These are phyloP conservation scores for Prunus mira DNA, from an alignment of 306 rosid species.

Conservation along the genomic window DNA sequence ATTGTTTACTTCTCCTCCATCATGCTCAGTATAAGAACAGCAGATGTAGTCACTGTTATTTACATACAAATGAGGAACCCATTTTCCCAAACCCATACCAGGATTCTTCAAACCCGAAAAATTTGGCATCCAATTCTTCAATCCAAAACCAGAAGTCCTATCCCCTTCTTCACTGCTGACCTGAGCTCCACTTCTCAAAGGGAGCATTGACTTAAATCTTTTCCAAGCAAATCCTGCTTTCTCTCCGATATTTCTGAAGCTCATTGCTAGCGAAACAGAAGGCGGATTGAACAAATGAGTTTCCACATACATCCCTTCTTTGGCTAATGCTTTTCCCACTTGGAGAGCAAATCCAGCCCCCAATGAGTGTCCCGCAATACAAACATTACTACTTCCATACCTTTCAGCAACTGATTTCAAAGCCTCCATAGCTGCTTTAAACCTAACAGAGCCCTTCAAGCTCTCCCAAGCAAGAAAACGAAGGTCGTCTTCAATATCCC, in stretches of 20 bases:
- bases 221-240: constrained; percentile 74
- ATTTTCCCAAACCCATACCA: constrained; percentile 50
- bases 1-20: constrained; percentile 30
- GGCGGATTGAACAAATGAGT: constrained; percentile 96
- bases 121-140: constrained; percentile 52
- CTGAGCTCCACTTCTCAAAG: constrained; percentile 40
- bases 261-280: constrained; percentile 80
- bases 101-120: constrained; percentile 38
- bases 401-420: constrained; percentile 53
- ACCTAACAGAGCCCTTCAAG: constrained; percentile 86
- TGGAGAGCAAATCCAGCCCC: constrained; percentile 97
- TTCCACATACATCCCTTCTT: constrained; percentile 77
- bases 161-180: constrained; percentile 31
- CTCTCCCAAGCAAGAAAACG: constrained; percentile 96
- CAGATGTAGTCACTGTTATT: constrained; percentile 87
- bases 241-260: constrained; percentile 62
- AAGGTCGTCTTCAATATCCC: constrained; percentile 94
- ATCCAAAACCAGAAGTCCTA: constrained; percentile 24
- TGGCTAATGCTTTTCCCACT: constrained; percentile 81
- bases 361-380: constrained; percentile 87
- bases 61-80: constrained; percentile 88
- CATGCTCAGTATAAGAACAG: constrained; percentile 72
- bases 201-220: constrained; percentile 73
- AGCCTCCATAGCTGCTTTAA: constrained; percentile 56
- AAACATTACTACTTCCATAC: constrained; percentile 72